Conservation (phyloP, 148 eudicot genomes). For the Tetragonia tetragonoides region DNA sequence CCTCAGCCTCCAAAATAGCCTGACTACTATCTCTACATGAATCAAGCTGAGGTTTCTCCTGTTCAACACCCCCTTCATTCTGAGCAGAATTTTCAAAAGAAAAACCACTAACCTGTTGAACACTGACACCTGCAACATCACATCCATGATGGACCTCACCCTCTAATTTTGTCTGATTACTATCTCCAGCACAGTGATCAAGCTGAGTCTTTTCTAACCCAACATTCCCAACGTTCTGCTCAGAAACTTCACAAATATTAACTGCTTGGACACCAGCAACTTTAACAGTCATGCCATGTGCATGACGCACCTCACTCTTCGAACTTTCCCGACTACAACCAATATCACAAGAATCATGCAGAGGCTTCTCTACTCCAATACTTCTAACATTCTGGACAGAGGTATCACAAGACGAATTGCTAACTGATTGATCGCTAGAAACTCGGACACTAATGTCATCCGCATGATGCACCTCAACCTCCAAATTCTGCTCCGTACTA, state of each 20-base stretch:
- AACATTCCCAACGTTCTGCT: too few species aligned
- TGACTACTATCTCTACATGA: not conserved
- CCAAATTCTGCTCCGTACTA: conserved; percentile 8
- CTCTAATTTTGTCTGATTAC: not conserved
- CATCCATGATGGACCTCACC: not conserved
- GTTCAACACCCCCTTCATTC: not conserved
- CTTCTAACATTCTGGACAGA: too few species aligned
- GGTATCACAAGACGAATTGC: not conserved
- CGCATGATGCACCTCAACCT: not conserved
- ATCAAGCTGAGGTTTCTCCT: conserved; percentile 1
- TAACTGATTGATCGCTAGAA: not conserved
- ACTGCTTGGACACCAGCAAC: too few species aligned
- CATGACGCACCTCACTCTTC: too few species aligned
- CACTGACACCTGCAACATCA: not conserved
- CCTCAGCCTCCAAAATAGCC: not conserved
- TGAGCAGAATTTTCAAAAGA: conserved; percentile 7
- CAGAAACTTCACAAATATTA: too few species aligned
- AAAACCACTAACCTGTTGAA: not conserved
- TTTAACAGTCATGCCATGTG: too few species aligned
- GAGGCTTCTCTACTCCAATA: too few species aligned
- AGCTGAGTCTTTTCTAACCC: too few species aligned
- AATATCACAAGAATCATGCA: too few species aligned
- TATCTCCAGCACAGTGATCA: too few species aligned
- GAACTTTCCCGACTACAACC: too few species aligned
- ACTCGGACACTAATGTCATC: not conserved